Percentiles rank a stretch among this genome's conserved stretches.
These are phyloP conservation scores for Rhexocercosporidium sp. DNA, from an alignment of 2,329 filamentous ascomycete genomes.

Conservation along the genomic window DNA sequence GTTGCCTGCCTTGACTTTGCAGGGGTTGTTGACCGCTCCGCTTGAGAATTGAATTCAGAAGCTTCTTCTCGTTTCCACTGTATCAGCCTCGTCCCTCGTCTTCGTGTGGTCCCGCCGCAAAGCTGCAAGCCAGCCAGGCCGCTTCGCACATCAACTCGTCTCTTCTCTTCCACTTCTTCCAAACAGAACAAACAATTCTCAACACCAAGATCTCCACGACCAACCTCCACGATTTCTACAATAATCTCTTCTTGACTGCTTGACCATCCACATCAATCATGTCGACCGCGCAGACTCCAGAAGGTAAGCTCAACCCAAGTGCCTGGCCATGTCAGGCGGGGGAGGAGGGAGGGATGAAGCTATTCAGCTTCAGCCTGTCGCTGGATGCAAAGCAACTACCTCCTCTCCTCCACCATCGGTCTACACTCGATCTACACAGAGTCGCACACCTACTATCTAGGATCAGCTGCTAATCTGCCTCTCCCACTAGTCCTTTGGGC, in stretches of 20 bases:
- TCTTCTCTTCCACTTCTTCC: not conserved
- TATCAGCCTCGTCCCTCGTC: not conserved
- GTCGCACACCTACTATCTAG: not conserved
- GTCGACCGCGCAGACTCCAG: constrained; percentile 36
- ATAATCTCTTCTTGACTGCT: not conserved
- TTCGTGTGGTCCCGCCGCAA: not conserved
- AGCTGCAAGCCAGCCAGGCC: constrained; percentile 3
- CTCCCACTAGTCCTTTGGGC: constrained; percentile 88
- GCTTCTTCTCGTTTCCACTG: not conserved
- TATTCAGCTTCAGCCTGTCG: constrained; percentile 18
- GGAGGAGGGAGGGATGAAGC: not conserved
- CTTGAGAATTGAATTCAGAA: not conserved
- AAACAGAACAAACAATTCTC: constrained; percentile 1
- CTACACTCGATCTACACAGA: not conserved
- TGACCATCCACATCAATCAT: constrained; percentile 26
- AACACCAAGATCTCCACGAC: not conserved
- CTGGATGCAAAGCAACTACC: constrained; percentile 15
- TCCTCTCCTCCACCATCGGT: constrained; percentile 5
- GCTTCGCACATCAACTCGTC: constrained; percentile 1
- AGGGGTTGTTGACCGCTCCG: constrained; percentile 9
- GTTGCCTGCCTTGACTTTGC: constrained; percentile 1
- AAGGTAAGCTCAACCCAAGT: constrained; percentile 37
- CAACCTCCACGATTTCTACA: not conserved
- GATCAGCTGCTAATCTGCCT: constrained; percentile 23
- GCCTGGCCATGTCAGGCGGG: not conserved